Evolutionary conservation across 805 yeast genomes (phyloP), one percentile per base, ranked within the genome.

Genomic region (Kockiozyma suomiensis): DNA sequence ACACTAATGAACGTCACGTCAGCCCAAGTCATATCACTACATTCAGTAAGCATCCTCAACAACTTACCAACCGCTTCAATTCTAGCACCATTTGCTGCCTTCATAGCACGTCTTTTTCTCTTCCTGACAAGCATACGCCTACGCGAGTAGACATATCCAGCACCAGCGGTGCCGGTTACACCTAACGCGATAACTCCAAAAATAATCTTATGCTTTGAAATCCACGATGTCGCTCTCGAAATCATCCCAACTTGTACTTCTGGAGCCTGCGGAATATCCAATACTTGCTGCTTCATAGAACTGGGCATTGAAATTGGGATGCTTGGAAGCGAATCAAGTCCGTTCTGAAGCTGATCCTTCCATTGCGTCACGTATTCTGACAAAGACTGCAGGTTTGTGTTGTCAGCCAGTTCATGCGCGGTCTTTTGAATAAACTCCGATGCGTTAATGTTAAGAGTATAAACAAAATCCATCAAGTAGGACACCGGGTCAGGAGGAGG

Each of bases 61-160:
- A 26, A 50, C 64, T 15, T 56, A 64, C 67, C 68, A 30, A 90
- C 82, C 7, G 88, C 93, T 67, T 89, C 94, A 61, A 81, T 79
- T 51, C 97, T 76, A 2, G 88, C 87, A 1, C 96, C 94, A 61
- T 85, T 85, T 4, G 80, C 67, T 33, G 90, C 76, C 59, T 84
- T 79, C 41, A 41, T 28, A 0, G 91, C 96, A 59, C 85, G 75
- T 67, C 93, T 75, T 62, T 72, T 75, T 42, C 63, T 61, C 52
- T 17, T 51, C 45, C 58, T 62, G 8, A 56, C 57, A 25, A 26
- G 41, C 26, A 49, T n/a, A 15, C 40, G 35, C 17, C 21, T 35
- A 10, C 50, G 57, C 28, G 49, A 59, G 46, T 46, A 38, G 13
- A 50, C 45, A 46, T 45, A 52, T 17, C 57, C 56, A 6, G 50